These are phyloP conservation scores for Phytophthora tentaculata DNA, from an alignment of 352 stramenopile genomes.

Conservation along the genomic window DNA sequence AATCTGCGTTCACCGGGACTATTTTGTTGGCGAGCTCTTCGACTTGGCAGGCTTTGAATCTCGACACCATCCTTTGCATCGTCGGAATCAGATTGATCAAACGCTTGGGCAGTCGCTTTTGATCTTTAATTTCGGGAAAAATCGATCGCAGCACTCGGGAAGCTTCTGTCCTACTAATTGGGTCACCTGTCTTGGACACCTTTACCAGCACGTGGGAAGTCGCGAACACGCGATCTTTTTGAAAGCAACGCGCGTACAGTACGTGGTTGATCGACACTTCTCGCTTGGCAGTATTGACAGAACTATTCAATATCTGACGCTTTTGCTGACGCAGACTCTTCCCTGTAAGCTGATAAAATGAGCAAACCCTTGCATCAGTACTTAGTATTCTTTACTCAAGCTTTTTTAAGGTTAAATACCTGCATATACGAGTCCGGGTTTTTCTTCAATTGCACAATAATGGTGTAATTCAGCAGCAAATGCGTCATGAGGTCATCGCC, in stretches of 20 bases:
- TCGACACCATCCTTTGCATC: constrained; percentile 52
- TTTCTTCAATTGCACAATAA: constrained; percentile 52
- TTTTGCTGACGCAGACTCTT: constrained; percentile 57
- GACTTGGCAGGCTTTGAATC: constrained; percentile 46
- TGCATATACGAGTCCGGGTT: constrained; percentile 56
- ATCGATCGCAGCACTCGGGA: constrained; percentile 55
- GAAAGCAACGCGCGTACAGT: constrained; percentile 61
- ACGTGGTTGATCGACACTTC: constrained; percentile 65
- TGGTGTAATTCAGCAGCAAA: constrained; percentile 66
- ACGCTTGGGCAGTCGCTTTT: constrained; percentile 61
- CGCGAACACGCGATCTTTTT: constrained; percentile 42
- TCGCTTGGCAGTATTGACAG: constrained; percentile 3
- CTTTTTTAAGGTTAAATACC: too few species aligned
- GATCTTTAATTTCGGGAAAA: constrained; percentile 34
- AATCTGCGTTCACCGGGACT: constrained; percentile 37
- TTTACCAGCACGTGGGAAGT: constrained; percentile 43
- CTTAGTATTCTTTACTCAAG: neutral
- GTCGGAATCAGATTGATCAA: constrained; percentile 68
- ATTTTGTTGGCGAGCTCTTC: constrained; percentile 41
- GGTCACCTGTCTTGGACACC: constrained; percentile 34
- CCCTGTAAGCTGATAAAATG: constrained; percentile 43
- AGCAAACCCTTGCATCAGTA: neutral
- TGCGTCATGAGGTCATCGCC: constrained; percentile 75
- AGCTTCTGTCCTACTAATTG: constrained; percentile 44
- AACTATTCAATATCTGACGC: neutral